Conservation (phyloP, 768 basidiomycete species). For the Filobasidium floriforme region DNA sequence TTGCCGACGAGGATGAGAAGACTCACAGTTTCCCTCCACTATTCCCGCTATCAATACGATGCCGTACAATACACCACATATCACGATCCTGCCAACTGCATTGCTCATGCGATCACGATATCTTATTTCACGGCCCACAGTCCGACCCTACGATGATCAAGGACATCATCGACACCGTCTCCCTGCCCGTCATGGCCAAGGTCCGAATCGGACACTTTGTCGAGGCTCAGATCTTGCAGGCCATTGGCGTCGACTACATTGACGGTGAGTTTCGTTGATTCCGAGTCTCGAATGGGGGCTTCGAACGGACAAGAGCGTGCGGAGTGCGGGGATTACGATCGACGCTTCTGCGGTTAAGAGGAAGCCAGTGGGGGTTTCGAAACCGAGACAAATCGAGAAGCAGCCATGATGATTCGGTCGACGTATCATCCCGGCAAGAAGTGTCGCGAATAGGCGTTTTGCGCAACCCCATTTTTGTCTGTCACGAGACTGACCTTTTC, state of each 20-base stretch:
- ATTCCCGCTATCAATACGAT: not conserved
- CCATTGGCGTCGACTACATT: constrained; percentile 82
- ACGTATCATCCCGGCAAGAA: too few relatives aligned
- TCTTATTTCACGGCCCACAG: constrained; percentile 59
- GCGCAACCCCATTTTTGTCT: too few relatives aligned
- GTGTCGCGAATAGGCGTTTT: too few relatives aligned
- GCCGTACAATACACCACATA: not conserved
- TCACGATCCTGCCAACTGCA: not conserved
- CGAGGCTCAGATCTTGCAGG: constrained; percentile 95
- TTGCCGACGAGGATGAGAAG: not conserved
- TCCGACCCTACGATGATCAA: constrained; percentile 90
- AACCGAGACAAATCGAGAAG: too few relatives aligned
- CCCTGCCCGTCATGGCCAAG: constrained; percentile 86
- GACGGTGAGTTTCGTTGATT: constrained; percentile 25
- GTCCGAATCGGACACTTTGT: constrained; percentile 95
- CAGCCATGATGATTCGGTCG: too few relatives aligned
- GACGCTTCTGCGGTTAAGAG: too few relatives aligned
- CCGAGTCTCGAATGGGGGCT: not conserved
- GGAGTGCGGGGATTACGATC: too few relatives aligned
- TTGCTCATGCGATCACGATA: too few relatives aligned
- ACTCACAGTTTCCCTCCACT: not conserved
- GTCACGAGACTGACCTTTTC: too few relatives aligned
- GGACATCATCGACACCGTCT: constrained; percentile 85
- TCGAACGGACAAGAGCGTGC: too few relatives aligned
- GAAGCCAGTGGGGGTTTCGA: too few relatives aligned